A percentile compares a stretch with the other conserved stretches of the same genome.
Evolutionary conservation across 768 basidiomycete species (phyloP).

Genomic region (Thelephora ganbajun): DNA sequence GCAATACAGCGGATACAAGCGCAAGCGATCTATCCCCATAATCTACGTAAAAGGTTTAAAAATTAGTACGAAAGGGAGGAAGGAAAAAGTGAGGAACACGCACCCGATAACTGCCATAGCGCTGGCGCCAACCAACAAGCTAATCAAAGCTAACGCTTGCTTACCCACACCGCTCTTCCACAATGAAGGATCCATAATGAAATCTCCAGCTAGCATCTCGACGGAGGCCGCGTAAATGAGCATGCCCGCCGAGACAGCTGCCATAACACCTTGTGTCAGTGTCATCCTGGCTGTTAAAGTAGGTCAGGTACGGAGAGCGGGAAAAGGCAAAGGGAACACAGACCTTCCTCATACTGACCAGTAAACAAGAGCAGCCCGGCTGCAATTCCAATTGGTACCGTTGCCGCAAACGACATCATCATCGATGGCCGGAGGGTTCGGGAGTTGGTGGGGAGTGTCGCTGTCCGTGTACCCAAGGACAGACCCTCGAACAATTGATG

Average conservation of each 20-base stretch:
- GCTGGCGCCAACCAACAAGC: conserved; percentile 44
- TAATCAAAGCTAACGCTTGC: conserved; percentile 43
- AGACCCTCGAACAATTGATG: conserved; percentile 81
- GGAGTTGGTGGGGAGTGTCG: conserved; percentile 34
- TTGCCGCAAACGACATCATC: conserved; percentile 54
- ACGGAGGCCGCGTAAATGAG: conserved; percentile 73
- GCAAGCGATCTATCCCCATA: neutral
- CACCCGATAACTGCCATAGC: conserved; percentile 51
- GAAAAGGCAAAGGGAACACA: conserved; percentile 7
- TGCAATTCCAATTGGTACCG: conserved; percentile 57
- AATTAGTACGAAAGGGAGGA: neutral
- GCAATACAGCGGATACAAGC: too few species aligned
- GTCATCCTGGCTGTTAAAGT: conserved; percentile 28
- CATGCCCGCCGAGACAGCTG: conserved; percentile 73
- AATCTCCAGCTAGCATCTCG: conserved; percentile 81
- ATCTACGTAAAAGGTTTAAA: neutral
- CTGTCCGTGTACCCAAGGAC: conserved; percentile 70
- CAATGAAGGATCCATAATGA: conserved; percentile 56
- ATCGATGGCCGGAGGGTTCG: conserved; percentile 36
- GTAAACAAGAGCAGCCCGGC: conserved; percentile 39
- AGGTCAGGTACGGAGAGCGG: conserved; percentile 2
- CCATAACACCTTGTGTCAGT: conserved; percentile 61
- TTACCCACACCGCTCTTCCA: conserved; percentile 24
- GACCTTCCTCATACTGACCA: conserved; percentile 17
- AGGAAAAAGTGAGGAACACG: neutral